Base-by-base conservation (phyloP, 495 filamentous ascomycete genomes). In the Parathielavia appendiculata region DNA sequence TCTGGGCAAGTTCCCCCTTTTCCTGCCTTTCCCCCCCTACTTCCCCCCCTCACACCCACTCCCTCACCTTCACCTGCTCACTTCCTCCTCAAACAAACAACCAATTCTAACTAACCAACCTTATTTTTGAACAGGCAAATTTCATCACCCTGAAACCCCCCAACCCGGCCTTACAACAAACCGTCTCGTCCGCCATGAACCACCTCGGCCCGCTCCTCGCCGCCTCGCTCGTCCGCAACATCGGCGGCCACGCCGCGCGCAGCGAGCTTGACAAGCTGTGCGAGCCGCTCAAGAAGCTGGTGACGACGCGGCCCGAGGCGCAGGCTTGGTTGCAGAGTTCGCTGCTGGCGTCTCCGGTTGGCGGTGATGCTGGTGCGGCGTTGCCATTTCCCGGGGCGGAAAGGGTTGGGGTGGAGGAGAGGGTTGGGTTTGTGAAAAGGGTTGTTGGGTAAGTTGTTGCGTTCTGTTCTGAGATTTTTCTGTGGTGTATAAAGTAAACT, bases 191-290 rank as follows among this genome's bases (percentile, higher is more conserved):
- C 17, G 81, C 80, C 34, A 78, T 88, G 60, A 66, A 76, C 12
- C 75, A 80, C 36, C 77, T 85, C 34, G 81, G 87, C 1, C 85
- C 86, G 0, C 73, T 80, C 14, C 66, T 90, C 22, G 76, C 81
- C 41, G 72, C 80, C 48, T 76, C 81, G 0, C 73, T 92, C 3
- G 73, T 88, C 16, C 73, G 73, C n/a, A 89, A 86, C 62, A 81
- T 91, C 53, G 83, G 86, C 14, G 92, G 92, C 3, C 80, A 80
- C 38, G 90, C 86, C 38, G 79, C 84, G 4, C 79, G 91, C 47
- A 90, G 86, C 53, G 91, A 96, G 63, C 74, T 96, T 0, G 86
- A 90, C 50, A 82, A 77, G 60, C 76, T 96, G 7, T 82, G 78
- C 56, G 88, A 92, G 46, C 89, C 88, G 30, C 77, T 96, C 17